These are phyloP conservation scores for Polychytrium aggregatum DNA, from an alignment of 192 early-diverging fungal species.

Conservation along the genomic window DNA sequence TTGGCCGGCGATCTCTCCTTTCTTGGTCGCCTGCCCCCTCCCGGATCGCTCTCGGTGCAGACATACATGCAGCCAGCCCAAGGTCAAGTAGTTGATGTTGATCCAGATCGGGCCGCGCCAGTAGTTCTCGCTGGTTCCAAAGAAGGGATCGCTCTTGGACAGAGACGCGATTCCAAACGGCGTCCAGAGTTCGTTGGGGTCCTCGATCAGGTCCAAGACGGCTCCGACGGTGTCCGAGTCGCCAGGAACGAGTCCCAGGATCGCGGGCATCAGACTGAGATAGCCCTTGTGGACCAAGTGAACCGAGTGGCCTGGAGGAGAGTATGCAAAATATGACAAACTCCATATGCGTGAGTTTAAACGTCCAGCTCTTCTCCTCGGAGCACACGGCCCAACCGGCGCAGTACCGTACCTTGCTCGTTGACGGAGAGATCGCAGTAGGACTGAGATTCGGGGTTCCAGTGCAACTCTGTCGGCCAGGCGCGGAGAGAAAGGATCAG, in stretches of 20 bases:
- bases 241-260: conserved; percentile 58
- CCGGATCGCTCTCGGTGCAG: no score
- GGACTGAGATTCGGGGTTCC: conserved; percentile 46
- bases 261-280: conserved; percentile 71
- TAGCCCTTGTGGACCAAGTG: conserved; percentile 62
- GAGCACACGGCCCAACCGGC: no score
- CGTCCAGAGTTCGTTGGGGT: conserved; percentile 75
- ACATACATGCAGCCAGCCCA: conserved; percentile 63
- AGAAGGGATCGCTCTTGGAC: conserved; percentile 35
- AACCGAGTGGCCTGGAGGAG: conserved; percentile 20
- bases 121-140: conserved; percentile 80
- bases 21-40: no score
- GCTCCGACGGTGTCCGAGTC: conserved; percentile 59
- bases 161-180: conserved; percentile 31
- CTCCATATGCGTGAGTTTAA: no score
- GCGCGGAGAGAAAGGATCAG: neutral
- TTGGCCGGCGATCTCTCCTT: no score
- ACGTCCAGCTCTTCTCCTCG: no score
- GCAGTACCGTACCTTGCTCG: conserved; percentile 26
- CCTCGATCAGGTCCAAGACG: conserved; percentile 65
- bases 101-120: conserved; percentile 94
- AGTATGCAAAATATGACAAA: no score
- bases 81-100: conserved; percentile 77
- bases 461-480: conserved; percentile 53
- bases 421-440: conserved; percentile 57